Evolutionary conservation across 176 grass and related monocot species (phyloP), one percentile per base, ranked within the genome.

Genomic region (Raddia distichophylla): DNA sequence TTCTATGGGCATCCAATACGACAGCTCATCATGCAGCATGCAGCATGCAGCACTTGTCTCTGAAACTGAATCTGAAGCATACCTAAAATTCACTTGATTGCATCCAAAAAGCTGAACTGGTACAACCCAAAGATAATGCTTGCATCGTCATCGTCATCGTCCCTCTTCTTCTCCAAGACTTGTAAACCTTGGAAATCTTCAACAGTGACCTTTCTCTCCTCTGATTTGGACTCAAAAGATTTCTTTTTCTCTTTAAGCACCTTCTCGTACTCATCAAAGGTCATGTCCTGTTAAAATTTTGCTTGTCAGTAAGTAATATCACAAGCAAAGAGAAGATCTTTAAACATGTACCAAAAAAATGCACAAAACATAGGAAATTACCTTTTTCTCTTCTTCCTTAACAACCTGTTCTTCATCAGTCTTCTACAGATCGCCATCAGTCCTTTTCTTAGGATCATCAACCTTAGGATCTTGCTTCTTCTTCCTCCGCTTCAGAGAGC

Each of bases 221-320:
- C 81, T 12, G 61, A 32, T 60, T 73, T 63, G 34, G 32, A 19
- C 27, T 52, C 57, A 2, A 16, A 46, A 37, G 76, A 14, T 66
- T 90, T 87, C 53, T 60, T 87, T 44, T 55, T 81, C 67, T 91
- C 85, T 79, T 50, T 73, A 58, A 9, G 69, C 32, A 75, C 15
- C 74, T 71, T 93, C 67, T 93, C 91, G 10, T 85, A 93, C 35
- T 90, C 91, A 71, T 27, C 73, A 81, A 93, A 88, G 37, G 88
- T 85, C 45, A 87, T 83, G 56, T 89, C 74, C 87, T 89, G 59
- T 35, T 78, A 5, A 33, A 64, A 17, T 20, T 62, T 33, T n/a
- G 22, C 13, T 19, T 10, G 60, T 64, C 64, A 64, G 64, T 0
- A 75, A 60, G 6, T n/a, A 59, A 19, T 4, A 68, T 16, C 0